Conservation (phyloP, 768 basidiomycete genomes). For the Scleroderma bovista region DNA sequence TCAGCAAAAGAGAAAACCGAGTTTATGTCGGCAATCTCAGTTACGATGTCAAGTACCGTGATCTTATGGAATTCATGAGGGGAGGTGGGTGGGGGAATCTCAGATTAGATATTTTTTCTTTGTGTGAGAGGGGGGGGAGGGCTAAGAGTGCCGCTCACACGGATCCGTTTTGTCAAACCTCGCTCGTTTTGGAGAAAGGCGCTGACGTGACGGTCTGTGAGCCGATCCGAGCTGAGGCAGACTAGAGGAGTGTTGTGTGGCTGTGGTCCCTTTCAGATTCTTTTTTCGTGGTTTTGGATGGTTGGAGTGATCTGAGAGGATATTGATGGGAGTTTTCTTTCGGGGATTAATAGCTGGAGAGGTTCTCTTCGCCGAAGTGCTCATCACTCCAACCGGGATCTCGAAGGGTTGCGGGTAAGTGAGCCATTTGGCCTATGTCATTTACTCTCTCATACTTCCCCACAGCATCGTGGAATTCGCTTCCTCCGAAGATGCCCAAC, state of each 20-base stretch:
- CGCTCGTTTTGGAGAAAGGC: slow-evolving; percentile 30
- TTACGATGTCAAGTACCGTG: slow-evolving; percentile 98
- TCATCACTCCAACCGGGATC: slow-evolving; percentile 91
- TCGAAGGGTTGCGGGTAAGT: slow-evolving; percentile 99
- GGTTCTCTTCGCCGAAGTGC: slow-evolving; percentile 99
- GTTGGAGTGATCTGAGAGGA: slow-evolving; percentile 63
- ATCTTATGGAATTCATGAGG: slow-evolving; percentile 99
- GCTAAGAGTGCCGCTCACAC: slow-evolving; percentile 25
- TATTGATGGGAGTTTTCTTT: slow-evolving; percentile 93
- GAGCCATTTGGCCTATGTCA: not conserved
- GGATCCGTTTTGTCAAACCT: slow-evolving; percentile 32
- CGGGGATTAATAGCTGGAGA: slow-evolving; percentile 95
- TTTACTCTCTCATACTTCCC: slow-evolving; percentile 10
- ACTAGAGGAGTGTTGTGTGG: slow-evolving; percentile 23
- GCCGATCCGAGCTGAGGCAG: slow-evolving; percentile 32
- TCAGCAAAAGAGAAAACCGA: slow-evolving; percentile 95
- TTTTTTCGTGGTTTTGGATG: slow-evolving; percentile 40
- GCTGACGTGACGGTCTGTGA: slow-evolving; percentile 20
- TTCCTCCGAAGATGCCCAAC: slow-evolving; percentile 82
- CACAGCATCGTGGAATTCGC: slow-evolving; percentile 91
- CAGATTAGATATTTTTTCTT: slow-evolving; percentile 50
- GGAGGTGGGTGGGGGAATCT: slow-evolving; percentile 96
- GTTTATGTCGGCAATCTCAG: slow-evolving; percentile 99
- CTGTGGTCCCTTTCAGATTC: slow-evolving; percentile 37
- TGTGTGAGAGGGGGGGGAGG: slow-evolving; percentile 28